Evolutionary conservation across 192 early-diverging fungal species (phyloP), one percentile per base, ranked within the genome.

Genomic region (Mortierella alpina): DNA sequence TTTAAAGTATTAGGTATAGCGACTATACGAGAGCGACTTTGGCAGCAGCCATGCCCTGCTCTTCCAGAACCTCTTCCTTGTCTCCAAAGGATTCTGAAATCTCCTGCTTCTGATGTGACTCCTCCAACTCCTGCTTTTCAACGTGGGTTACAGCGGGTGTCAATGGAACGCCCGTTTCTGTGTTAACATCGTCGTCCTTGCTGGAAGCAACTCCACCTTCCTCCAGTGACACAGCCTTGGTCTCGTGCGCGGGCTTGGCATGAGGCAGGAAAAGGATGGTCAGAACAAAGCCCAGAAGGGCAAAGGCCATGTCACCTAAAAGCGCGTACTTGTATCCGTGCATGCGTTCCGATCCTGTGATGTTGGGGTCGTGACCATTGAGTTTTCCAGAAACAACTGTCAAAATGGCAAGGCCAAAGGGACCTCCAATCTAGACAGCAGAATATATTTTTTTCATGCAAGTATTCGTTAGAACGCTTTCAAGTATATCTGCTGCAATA

Each of bases 381-480:
- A 84, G 58, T 9, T 74, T 79, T 66, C 72, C 72, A 55, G 77
- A 80, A 41, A 80, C 71, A 23, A 79, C 83, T 7, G 83, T 80
- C 68, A 84, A 50, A 39, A 84, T 80, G 6, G 83, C 83, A 6
- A 80, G 51, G 39, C 83, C 83, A 11, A 84, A 73, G 23, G 76
- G 75, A 14, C 76, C 67, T 50, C 83, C 83, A 7, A 84, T 73
- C 73, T 81, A 67, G 8, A 51, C 10, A 49, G 5, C 17, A 31
- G 48, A 23, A 22, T 20, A 7, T n/a, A 51, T 7, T 17, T 48
- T 9, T n/a, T 50, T 31, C 31, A 31, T 31, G 3, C 31, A 31
- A 31, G 31, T 31, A 31, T 31, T 31, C 31, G 31, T 31, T 31
- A 31, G 31, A 31, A 31, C 31, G 31, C 31, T 2, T 31, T 31